Conservation (phyloP, 139 green algal species). For the Asterochloris erici region DNA sequence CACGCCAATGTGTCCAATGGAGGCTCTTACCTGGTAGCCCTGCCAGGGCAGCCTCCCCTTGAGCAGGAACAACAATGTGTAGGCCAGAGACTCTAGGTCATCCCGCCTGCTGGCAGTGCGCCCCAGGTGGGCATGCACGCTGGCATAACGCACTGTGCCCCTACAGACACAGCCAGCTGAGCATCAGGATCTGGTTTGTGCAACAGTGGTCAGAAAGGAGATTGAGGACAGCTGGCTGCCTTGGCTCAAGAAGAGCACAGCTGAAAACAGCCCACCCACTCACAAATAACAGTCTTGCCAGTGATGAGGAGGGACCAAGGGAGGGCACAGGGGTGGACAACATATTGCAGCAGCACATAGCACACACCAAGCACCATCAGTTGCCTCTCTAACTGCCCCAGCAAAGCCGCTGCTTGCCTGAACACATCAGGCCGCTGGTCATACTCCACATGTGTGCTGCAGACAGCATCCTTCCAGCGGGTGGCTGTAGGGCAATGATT, state of each 20-base stretch:
- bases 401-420: constrained; percentile 29
- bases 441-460: constrained; percentile 95
- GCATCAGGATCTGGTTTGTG: too few species aligned
- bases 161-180: constrained; percentile 22
- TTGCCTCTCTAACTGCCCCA: too few species aligned
- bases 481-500: constrained; percentile 60
- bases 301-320: neutral
- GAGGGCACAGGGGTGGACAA: neutral
- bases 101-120: constrained; percentile 90
- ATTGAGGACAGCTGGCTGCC: too few species aligned
- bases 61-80: constrained; percentile 98
- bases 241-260: too few species aligned
- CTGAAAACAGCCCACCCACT: too few species aligned
- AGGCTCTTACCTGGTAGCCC: constrained; percentile 79
- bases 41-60: constrained; percentile 90
- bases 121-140: constrained; percentile 96
- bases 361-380: too few species aligned
- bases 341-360: neutral
- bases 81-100: constrained; percentile 96
- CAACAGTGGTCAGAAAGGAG: too few species aligned
- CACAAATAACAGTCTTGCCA: too few species aligned
- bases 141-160: constrained; percentile 97
- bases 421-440: constrained; percentile 99
- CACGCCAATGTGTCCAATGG: neutral
- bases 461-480: constrained; percentile 82